Evolutionary conservation across 2,329 filamentous ascomycete species (phyloP), one percentile per base, ranked within the genome.

Genomic region (Ophiostoma sp.): DNA sequence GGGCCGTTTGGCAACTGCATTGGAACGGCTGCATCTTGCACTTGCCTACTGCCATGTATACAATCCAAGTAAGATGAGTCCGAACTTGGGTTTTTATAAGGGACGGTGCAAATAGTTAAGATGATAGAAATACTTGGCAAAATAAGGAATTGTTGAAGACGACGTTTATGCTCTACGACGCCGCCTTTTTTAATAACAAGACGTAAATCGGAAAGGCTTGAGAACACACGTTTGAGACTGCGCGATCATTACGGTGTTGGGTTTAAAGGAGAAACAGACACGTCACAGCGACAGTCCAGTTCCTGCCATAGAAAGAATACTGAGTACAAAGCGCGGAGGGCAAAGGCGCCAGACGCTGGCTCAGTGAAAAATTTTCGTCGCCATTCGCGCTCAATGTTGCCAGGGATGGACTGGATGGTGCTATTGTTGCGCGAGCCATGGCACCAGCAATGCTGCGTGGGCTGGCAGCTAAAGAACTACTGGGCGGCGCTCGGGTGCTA

Each of bases 321-420:
- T 23, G 33, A 8, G 3, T 35, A 17, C 57, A 15, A 20, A 27
- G 2, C 11, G 5, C 4, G n/a, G 8, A 13, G 23, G 23, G 13
- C 8, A 60, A 60, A 31, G 10, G 8, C 54, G 54, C 27, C 27
- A 31, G 54, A 17, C 31, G 8, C n/a, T 27, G 60, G 31, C 20
- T 35, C 35, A 23, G 62, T 65, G 62, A 65, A 65, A 39, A 65
- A 13, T 41, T 65, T 65, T 65, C 62, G 62, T 65, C 62, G 62
- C 62, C 62, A 65, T 65, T 23, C 62, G 62, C 60, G 33, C 31
- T 39, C 35, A 65, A 36, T 62, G 35, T 62, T 35, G 62, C 62
- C 33, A 65, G 62, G 33, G 35, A 23, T 39, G 35, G 20, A 57
- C 52, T 27, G 23, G 23, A 27, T 57, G 52, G 52, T 57, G 52